Base-by-base conservation (phyloP, 2,329 filamentous ascomycete species). In the Fusarium sp. region DNA sequence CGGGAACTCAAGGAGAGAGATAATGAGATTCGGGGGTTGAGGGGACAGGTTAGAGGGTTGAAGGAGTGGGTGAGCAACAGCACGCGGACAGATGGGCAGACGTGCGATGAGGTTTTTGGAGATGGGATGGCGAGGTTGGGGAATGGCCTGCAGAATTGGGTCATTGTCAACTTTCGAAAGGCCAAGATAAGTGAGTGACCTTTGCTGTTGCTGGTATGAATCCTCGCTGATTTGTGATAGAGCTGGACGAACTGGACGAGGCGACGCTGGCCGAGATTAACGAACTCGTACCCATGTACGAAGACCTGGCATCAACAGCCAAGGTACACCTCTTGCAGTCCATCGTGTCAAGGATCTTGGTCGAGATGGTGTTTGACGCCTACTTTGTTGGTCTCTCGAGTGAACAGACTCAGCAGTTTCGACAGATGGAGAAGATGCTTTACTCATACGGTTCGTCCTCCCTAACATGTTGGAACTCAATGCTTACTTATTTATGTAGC, bases 141-240 rank as follows among this genome's bases (percentile, higher is more conserved):
- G 18, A 90, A 92, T 72, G 86, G 89, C 23, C 79, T 92, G 71
- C 90, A 92, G 79, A 92, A 93, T 72, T 93, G 90, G 90, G 86
- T 90, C 4, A 88, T 93, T 71, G 85, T 86, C 25, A 87, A 91
- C 75, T 93, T 91, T 69, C 84, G 90, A 56, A 86, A 86, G 67
- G 83, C 85, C 11, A 90, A 85, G 79, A 78, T 90, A 50, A 81
- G 84, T 86, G 75, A 71, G 82, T 77, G 13, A 0, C 18, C 1
- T 8, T 2, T 3, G 1, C 16, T 18, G 4, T 18, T 7, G 4
- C 3, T 23, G 6, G 6, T 2, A 20, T 16, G 8, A 16, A 14
- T 18, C n/a, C 54, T 46, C 23, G 4, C 58, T 65, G 13, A 55
- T 9, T 38, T 31, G 2, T 44, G 16, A 13, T 65, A 87, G 86